Conservation (phyloP, 305 asterid species). For the Fraxinus ornus region DNA sequence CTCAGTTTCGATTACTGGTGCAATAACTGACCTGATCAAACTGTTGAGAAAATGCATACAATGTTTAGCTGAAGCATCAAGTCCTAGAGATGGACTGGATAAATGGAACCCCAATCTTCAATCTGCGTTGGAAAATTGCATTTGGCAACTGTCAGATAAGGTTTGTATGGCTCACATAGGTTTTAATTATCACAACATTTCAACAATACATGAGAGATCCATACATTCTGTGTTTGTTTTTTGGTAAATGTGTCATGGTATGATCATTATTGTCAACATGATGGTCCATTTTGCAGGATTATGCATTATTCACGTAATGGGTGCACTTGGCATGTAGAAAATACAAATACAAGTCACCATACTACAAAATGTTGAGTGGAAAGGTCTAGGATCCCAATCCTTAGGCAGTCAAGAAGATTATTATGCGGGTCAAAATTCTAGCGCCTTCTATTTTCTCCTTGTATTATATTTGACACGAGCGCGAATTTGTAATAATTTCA, state of each 20-base stretch:
- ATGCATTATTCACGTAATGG: background rate
- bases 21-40: conserved; percentile 45
- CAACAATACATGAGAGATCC: background rate
- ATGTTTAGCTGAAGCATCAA: conserved; percentile 33
- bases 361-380: background rate
- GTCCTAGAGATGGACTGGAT: conserved; percentile 27
- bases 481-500: background rate
- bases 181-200: background rate
- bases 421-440: background rate
- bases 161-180: conserved; percentile 26
- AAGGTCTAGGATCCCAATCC: background rate
- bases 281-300: background rate
- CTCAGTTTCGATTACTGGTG: conserved; percentile 38
- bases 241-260: background rate
- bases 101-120: conserved; percentile 36
- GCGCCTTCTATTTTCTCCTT: background rate
- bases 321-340: background rate
- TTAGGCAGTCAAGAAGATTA: background rate
- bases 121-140: conserved; percentile 47
- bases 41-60: conserved; percentile 39
- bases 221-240: background rate
- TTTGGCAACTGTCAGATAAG: conserved; percentile 41
- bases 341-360: background rate
- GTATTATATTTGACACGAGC: background rate
- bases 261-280: background rate